A percentile compares a stretch with the other conserved stretches of the same genome.
phyloP scores from a whole-genome alignment of 495 filamentous ascomycete species.

The Penicillium pancosmium region DNA sequence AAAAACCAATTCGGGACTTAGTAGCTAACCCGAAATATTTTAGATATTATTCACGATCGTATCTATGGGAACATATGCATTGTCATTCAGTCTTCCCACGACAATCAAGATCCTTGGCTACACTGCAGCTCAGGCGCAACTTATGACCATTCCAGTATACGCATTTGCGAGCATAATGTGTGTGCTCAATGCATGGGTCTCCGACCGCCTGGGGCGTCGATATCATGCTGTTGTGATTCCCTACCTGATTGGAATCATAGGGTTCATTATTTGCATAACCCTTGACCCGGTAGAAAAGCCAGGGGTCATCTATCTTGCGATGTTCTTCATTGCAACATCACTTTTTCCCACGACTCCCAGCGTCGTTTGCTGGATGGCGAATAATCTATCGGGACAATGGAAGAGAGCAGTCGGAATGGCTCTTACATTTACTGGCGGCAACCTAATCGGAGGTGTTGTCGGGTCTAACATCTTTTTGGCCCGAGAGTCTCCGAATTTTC shows the following conservation, averaged over 20 bases:
- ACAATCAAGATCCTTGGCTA: conserved; percentile 3
- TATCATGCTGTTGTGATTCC: not conserved
- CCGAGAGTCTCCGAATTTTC: not conserved
- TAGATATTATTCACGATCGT: not conserved
- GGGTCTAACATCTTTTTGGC: not conserved
- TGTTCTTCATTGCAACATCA: not conserved
- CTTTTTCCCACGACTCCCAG: conserved; percentile 1
- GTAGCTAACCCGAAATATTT: not conserved
- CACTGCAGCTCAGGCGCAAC: not conserved
- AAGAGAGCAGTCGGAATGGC: conserved; percentile 2
- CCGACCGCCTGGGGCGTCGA: not conserved
- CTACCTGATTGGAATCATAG: not conserved
- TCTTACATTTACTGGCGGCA: conserved; percentile 1
- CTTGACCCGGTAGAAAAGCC: not conserved
- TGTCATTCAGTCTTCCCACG: not conserved
- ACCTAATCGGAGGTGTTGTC: not conserved
- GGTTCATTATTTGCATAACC: not conserved
- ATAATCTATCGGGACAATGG: not conserved
- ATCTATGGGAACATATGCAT: not conserved
- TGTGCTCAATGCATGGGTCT: conserved; percentile 1
- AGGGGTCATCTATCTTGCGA: not conserved
- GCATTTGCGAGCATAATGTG: conserved; percentile 2
- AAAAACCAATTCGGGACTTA: not conserved
- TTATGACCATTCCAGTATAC: conserved; percentile 3
- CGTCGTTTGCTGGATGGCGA: not conserved